phyloP scores from a whole-genome alignment of 352 stramenopile species.

The Pythium aquatile region DNA sequence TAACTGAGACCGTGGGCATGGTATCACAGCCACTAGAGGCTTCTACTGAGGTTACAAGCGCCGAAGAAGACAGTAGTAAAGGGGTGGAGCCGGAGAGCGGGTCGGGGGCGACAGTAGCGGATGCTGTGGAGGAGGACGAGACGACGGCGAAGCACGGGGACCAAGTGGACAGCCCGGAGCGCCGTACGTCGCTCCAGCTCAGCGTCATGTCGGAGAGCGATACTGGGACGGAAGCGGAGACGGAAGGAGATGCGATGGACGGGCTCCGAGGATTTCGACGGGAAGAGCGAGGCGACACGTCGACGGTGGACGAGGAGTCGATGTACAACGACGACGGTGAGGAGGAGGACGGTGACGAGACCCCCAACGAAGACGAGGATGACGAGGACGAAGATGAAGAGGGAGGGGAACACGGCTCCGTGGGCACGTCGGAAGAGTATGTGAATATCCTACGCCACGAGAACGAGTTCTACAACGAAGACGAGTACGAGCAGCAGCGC shows the following conservation, averaged over 20 bases:
- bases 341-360: background rate
- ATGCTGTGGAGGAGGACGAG: background rate
- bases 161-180: background rate
- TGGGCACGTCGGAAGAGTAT: slow-evolving; percentile 22
- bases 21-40: background rate
- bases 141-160: background rate
- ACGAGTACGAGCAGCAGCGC: slow-evolving; percentile 14
- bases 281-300: slow-evolving; percentile 26
- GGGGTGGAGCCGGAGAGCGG: background rate
- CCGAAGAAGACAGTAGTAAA: background rate
- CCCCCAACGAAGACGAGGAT: slow-evolving; percentile 11
- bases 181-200: slow-evolving; percentile 13
- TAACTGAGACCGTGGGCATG: background rate
- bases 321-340: slow-evolving; percentile 26
- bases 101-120: background rate
- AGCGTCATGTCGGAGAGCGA: slow-evolving; percentile 16
- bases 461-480: slow-evolving; percentile 4
- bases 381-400: background rate
- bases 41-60: background rate
- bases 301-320: slow-evolving; percentile 26
- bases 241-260: background rate
- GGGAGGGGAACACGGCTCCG: slow-evolving; percentile 4
- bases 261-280: slow-evolving; percentile 2
- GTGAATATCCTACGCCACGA: slow-evolving; percentile 14
- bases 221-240: background rate